Conservation (phyloP, 345 rosid genomes). For the Xanthoceras sorbifolium region DNA sequence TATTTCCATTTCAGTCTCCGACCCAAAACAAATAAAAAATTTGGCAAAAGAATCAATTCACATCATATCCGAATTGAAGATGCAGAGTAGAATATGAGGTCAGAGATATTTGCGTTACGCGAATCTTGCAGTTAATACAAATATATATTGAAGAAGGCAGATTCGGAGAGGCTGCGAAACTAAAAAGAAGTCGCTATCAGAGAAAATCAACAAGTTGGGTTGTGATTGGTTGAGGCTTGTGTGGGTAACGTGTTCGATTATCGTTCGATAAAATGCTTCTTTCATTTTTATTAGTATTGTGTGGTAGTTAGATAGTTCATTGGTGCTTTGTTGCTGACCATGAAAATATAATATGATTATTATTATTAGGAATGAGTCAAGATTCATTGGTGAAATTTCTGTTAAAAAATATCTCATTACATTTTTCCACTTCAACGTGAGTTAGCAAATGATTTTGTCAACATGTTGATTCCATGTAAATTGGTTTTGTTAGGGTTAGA, state of each 20-base stretch:
- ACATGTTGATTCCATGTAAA: too few relatives aligned
- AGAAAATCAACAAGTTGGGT: conserved; percentile 38
- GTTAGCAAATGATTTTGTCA: too few relatives aligned
- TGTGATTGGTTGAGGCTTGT: conserved; percentile 47
- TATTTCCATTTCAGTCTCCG: conserved; percentile 37
- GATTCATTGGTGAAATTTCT: too few relatives aligned
- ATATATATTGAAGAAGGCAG: background rate
- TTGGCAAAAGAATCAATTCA: background rate
- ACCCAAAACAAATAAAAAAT: conserved; percentile 7
- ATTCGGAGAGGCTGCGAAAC: background rate
- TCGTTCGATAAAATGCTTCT: conserved; percentile 31
- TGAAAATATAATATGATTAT: background rate
- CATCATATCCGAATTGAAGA: conserved; percentile 17
- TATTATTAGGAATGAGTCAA: too few relatives aligned
- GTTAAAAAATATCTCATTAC: too few relatives aligned
- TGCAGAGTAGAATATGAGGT: conserved; percentile 40
- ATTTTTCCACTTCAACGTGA: too few relatives aligned
- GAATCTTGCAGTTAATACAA: background rate
- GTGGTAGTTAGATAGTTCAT: background rate
- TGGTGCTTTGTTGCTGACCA: background rate
- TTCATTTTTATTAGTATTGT: background rate
- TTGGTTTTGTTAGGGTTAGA: too few relatives aligned
- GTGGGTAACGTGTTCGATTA: conserved; percentile 43
- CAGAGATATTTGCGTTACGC: background rate
- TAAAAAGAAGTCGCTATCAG: conserved; percentile 21